phyloP scores from a whole-genome alignment of 2,329 filamentous ascomycete species.

The Penicillium sp. region DNA sequence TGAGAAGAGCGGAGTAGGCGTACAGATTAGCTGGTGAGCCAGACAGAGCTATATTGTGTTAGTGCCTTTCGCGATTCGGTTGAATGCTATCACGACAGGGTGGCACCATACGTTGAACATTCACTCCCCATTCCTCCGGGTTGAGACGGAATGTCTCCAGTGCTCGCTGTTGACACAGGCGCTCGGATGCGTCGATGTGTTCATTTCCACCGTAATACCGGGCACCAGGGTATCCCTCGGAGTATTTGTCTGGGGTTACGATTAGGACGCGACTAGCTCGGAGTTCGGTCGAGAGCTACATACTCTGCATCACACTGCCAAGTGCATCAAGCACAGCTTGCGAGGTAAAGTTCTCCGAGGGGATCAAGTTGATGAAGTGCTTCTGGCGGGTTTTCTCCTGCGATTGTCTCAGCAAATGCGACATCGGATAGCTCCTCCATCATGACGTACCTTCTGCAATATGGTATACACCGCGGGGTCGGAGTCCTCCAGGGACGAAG shows the following conservation, averaged over 20 bases:
- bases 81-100: not conserved
- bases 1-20: conserved; percentile 94
- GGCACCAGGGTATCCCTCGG: conserved; percentile 93
- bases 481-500: conserved; percentile 73
- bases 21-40: conserved; percentile 72
- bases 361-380: conserved; percentile 97
- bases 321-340: conserved; percentile 88
- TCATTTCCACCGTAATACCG: conserved; percentile 97
- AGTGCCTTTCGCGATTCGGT: conserved; percentile 5
- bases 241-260: conserved; percentile 80
- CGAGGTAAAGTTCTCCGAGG: conserved; percentile 93
- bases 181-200: conserved; percentile 87
- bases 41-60: conserved; percentile 62
- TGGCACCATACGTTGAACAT: conserved; percentile 71
- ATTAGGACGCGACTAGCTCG: conserved; percentile 25
- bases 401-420: conserved; percentile 15
- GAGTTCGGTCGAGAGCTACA: conserved; percentile 34
- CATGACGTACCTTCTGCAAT: conserved; percentile 71
- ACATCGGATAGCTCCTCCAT: conserved; percentile 8
- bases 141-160: conserved; percentile 82
- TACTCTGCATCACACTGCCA: conserved; percentile 92
- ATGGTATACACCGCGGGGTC: conserved; percentile 87
- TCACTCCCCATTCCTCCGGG: conserved; percentile 89
- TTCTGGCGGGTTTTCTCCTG: conserved; percentile 95
- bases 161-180: conserved; percentile 84